Evolutionary conservation across 495 filamentous ascomycete species (phyloP).

Genomic region (Corynascus novoguineensis): DNA sequence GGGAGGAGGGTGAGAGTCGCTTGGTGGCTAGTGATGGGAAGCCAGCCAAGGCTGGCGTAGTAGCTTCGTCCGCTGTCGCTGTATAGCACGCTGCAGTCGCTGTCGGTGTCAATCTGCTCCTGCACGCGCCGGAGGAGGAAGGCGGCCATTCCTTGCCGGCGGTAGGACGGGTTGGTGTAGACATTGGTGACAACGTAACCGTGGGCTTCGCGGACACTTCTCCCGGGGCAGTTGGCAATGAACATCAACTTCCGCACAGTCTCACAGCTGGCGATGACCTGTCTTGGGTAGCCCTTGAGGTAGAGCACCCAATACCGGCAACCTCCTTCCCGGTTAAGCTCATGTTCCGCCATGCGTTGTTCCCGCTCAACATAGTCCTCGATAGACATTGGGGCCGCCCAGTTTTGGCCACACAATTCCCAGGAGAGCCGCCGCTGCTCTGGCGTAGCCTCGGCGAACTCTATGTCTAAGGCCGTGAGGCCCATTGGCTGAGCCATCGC

Average conservation of each 20-base stretch:
- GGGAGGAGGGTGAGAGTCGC: conserved; percentile 51
- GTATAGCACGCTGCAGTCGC: conserved; percentile 66
- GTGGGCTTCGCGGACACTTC: conserved; percentile 53
- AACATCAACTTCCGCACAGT: conserved; percentile 67
- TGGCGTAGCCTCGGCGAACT: conserved; percentile 21
- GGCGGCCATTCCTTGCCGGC: conserved; percentile 72
- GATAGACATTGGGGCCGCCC: conserved; percentile 27
- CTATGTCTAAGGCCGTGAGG: conserved; percentile 16
- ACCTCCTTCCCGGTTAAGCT: conserved; percentile 52
- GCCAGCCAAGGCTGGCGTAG: conserved; percentile 76
- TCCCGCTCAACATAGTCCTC: conserved; percentile 64
- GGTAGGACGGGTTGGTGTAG: conserved; percentile 62
- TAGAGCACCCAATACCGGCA: conserved; percentile 67
- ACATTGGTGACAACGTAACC: conserved; percentile 78
- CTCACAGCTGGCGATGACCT: conserved; percentile 74
- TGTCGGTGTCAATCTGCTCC: conserved; percentile 41
- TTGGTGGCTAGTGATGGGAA: conserved; percentile 62
- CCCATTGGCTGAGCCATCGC: conserved; percentile 23
- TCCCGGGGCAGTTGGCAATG: conserved; percentile 29
- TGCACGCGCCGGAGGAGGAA: conserved; percentile 44
- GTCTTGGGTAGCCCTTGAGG: conserved; percentile 36
- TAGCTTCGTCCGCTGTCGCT: conserved; percentile 88
- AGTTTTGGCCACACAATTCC: conserved; percentile 19
- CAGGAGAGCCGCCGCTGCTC: conserved; percentile 22
- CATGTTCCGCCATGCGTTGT: conserved; percentile 49